Evolutionary conservation across 1,284 basidiomycete genomes (phyloP).

Genomic region (Moesziomyces parantarcticus): DNA sequence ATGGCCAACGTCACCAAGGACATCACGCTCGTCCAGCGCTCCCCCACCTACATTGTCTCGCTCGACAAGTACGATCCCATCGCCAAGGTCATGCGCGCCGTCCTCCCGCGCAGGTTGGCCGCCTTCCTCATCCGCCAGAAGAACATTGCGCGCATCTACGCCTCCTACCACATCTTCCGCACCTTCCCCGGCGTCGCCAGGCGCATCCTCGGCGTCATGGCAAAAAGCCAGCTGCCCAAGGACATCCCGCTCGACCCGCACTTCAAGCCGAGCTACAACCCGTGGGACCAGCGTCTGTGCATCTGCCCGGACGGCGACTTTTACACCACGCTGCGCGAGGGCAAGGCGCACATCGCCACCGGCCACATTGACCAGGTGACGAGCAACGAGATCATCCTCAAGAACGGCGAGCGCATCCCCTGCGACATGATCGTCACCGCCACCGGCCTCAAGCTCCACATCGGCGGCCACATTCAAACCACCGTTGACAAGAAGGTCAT

Average conservation of each 20-base stretch:
- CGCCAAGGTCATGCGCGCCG: constrained; percentile 51
- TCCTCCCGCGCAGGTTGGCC: constrained; percentile 47
- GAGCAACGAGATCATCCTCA: constrained; percentile 55
- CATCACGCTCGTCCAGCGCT: constrained; percentile 66
- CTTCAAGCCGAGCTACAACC: constrained; percentile 66
- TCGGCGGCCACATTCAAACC: constrained; percentile 55
- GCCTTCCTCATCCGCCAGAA: constrained; percentile 50
- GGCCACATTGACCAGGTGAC: constrained; percentile 64
- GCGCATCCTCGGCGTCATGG: constrained; percentile 41
- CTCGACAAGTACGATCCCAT: constrained; percentile 58
- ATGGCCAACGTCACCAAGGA: constrained; percentile 55
- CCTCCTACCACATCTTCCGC: constrained; percentile 63
- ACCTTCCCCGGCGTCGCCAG: constrained; percentile 57
- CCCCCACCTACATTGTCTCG: constrained; percentile 62
- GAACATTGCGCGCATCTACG: constrained; percentile 57
- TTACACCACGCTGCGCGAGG: constrained; percentile 58
- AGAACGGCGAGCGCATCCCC: constrained; percentile 57
- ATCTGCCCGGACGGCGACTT: constrained; percentile 67
- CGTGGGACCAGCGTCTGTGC: constrained; percentile 68
- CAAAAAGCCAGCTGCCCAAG: constrained; percentile 54
- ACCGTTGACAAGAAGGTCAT: constrained; percentile 58
- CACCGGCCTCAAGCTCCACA: constrained; percentile 63
- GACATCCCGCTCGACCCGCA: constrained; percentile 66
- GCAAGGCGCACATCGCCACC: constrained; percentile 65
- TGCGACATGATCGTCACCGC: constrained; percentile 67